Conservation (phyloP, 441 rosid species). For the Hypseocharis bilobata region DNA sequence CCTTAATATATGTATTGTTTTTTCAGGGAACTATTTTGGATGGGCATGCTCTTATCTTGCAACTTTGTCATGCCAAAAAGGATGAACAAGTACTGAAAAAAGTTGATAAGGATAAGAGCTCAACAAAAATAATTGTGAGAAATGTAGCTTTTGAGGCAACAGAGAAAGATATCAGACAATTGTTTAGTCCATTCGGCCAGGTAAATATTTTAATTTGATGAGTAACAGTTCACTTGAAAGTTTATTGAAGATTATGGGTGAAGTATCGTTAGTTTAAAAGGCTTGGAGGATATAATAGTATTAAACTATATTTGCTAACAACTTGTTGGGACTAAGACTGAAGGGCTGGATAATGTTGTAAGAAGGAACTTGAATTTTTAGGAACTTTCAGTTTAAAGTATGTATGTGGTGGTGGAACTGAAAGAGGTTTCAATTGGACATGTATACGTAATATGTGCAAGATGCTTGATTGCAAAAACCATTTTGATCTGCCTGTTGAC, state of each 20-base stretch:
- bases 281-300: not conserved
- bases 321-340: not conserved
- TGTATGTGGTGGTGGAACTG: not conserved
- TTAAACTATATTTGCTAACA: not conserved
- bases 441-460: not conserved
- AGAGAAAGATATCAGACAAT: slow-evolving; percentile 67
- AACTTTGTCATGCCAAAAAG: slow-evolving; percentile 62
- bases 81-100: slow-evolving; percentile 44
- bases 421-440: not conserved
- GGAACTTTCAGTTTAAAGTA: not conserved
- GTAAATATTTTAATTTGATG: slow-evolving; percentile 25
- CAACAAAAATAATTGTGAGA: slow-evolving; percentile 64
- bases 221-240: not conserved
- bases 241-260: not conserved
- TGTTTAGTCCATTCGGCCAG: slow-evolving; percentile 89
- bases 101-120: slow-evolving; percentile 50
- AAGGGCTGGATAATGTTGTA: not conserved
- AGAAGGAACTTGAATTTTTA: no score
- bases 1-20: not conserved
- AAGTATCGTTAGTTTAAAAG: not conserved
- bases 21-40: slow-evolving; percentile 74
- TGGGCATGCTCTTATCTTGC: slow-evolving; percentile 76
- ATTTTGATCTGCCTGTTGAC: not conserved
- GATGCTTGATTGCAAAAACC: not conserved
- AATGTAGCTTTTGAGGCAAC: slow-evolving; percentile 95